These are phyloP conservation scores for Trifolium repens DNA, from an alignment of 306 rosid species.

Conservation along the genomic window DNA sequence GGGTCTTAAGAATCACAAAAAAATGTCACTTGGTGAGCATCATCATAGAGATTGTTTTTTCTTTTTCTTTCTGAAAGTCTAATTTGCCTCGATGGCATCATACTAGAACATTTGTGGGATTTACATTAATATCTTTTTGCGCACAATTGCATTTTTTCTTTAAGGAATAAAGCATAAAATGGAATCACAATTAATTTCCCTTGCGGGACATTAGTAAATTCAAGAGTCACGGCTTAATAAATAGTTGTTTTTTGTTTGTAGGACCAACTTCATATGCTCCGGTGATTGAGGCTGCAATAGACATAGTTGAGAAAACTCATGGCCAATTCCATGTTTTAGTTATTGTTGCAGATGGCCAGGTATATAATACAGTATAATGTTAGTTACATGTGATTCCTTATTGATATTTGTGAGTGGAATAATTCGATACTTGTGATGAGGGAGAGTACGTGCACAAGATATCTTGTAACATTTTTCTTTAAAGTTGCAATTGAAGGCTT, in stretches of 20 bases:
- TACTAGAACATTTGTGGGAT: no score
- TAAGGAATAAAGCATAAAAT: background rate
- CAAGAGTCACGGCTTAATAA: conserved; percentile 22
- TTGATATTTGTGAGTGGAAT: background rate
- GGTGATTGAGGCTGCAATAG: conserved; percentile 77
- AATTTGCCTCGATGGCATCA: no score
- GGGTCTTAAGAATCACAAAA: no score
- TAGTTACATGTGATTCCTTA: background rate
- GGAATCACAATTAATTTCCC: conserved; percentile 3
- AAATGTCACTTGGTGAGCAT: no score
- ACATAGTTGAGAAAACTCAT: conserved; percentile 78
- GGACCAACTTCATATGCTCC: conserved; percentile 95
- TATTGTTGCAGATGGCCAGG: conserved; percentile 91
- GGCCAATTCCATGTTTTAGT: conserved; percentile 89
- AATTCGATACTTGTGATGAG: background rate
- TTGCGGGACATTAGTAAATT: background rate
- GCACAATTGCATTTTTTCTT: no score
- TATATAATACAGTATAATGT: conserved; percentile 36
- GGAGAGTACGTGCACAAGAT: background rate
- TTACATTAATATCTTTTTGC: no score
- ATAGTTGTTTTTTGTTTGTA: conserved; percentile 43
- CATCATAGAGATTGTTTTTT: no score
- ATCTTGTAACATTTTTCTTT: background rate
- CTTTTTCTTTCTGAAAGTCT: no score
- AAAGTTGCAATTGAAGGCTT: background rate